Evolutionary conservation across 2,329 filamentous ascomycete species (phyloP), one percentile per base, ranked within the genome.

Genomic region (Xylariaceae sp.): DNA sequence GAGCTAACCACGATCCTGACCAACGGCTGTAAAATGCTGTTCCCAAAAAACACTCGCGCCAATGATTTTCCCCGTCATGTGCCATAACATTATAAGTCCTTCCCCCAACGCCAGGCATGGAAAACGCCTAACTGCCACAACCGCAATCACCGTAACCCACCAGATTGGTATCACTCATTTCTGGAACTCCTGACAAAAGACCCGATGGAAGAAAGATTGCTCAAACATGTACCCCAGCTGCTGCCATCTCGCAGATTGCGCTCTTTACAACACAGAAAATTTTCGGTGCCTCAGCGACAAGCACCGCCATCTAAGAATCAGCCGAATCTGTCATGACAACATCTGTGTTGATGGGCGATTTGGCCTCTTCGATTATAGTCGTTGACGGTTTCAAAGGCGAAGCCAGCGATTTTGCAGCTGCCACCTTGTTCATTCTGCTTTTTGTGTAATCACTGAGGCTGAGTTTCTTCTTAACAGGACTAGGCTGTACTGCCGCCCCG

Each of bases 371-470:
- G 10, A 65, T 51, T 14, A 65, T 67, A 1, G 71, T 60, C 14
- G 63, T 57, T 12, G 69, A 65, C 18, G 71, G 63, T 58, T 76
- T 79, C 19, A 75, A 55, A 22, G 63, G 55, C 7, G 63, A 62
- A 2, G 66, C 56, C 1, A 66, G 66, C 10, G 74, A 72, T 54
- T 73, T 75, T 28, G 69, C 73, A 61, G 64, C 75, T 2, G 76
- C 75, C 3, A 75, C 76, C 63, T 82, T 84, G 61, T 78, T 80
- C 70, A 78, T 74, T 46, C 80, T 73, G 57, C 78, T 81, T 65
- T 81, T 83, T 9, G 75, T 80, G 61, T 87, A 87, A 62, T 87
- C 84, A 61, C 82, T 86, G 2, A 87, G 66, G 56, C 81, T 86
- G 36, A 87, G 70, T 66, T 86, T 87, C 74, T 87, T 87, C 69